Conservation (phyloP, 331 rosid species). For the Pyracantha coccinea region DNA sequence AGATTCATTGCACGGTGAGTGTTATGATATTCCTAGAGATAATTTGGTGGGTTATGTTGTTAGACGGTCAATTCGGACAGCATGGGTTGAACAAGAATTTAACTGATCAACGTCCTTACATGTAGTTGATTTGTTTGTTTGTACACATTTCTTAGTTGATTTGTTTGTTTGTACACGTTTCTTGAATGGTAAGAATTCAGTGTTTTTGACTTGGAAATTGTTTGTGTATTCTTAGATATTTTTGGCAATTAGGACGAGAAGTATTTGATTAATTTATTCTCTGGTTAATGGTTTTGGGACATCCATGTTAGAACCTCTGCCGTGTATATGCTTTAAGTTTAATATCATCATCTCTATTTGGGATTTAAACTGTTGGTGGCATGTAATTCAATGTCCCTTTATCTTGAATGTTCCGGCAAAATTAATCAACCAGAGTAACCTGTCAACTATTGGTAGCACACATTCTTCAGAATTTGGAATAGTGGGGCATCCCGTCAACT, state of each 20-base stretch:
- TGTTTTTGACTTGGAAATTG: background rate
- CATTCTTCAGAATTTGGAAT: no score
- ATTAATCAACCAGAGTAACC: background rate
- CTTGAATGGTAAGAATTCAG: background rate
- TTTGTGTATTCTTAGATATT: constrained; percentile 42
- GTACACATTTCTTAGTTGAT: background rate
- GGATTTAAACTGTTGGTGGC: background rate
- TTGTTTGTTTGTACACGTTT: background rate
- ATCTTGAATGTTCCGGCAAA: no score
- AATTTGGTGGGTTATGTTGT: background rate
- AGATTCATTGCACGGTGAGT: constrained; percentile 64
- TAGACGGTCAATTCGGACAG: background rate
- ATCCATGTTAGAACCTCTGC: background rate
- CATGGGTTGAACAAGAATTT: no score
- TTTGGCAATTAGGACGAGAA: constrained; percentile 35
- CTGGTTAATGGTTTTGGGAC: background rate
- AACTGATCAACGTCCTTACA: background rate
- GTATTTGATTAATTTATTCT: constrained; percentile 6
- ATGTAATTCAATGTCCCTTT: background rate
- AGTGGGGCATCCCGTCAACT: no score
- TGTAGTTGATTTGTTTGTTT: background rate
- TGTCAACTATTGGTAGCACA: background rate
- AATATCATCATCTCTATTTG: background rate
- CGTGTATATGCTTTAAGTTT: background rate
- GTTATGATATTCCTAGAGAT: background rate